Percentiles rank a stretch among this genome's conserved stretches.
Conservation (phyloP, 495 filamentous ascomycete species). For the Talaromyces adpressus region DNA sequence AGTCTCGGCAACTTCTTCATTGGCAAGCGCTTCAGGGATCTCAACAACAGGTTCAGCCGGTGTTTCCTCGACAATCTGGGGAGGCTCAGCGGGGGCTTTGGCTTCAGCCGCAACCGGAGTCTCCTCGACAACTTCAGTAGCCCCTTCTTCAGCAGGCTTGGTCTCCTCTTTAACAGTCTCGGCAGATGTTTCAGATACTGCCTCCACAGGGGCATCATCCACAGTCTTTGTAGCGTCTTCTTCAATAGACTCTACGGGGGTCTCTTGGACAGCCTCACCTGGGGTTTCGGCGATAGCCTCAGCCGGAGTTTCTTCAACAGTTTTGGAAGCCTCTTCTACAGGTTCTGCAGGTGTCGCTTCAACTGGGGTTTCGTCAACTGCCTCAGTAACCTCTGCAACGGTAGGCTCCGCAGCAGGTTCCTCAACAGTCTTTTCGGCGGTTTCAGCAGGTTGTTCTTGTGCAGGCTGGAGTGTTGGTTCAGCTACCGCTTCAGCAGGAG, state of each 20-base stretch:
- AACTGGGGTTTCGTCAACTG: background rate
- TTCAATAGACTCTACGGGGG: background rate
- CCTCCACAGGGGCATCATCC: conserved; percentile 11
- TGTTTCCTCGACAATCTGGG: background rate
- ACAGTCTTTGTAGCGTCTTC: conserved; percentile 1
- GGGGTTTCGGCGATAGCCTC: conserved; percentile 7
- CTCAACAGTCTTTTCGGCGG: conserved; percentile 10
- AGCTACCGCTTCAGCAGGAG: background rate
- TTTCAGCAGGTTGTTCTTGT: conserved; percentile 6
- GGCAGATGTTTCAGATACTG: conserved; percentile 1
- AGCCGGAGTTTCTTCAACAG: background rate
- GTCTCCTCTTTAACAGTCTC: background rate
- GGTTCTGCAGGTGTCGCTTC: background rate
- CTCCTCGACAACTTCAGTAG: background rate
- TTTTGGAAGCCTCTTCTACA: conserved; percentile 1
- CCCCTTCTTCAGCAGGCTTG: conserved; percentile 2
- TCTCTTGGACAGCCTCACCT: background rate
- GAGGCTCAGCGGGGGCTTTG: background rate
- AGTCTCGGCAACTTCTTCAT: conserved; percentile 8
- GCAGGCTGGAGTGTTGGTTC: background rate
- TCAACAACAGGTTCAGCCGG: background rate
- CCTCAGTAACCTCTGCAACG: background rate
- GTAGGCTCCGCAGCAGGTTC: conserved; percentile 9
- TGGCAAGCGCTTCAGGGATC: conserved; percentile 2
- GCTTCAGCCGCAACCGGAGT: background rate